phyloP scores from a whole-genome alignment of 202 grass and related monocot genomes.

The Eragrostis tef region DNA sequence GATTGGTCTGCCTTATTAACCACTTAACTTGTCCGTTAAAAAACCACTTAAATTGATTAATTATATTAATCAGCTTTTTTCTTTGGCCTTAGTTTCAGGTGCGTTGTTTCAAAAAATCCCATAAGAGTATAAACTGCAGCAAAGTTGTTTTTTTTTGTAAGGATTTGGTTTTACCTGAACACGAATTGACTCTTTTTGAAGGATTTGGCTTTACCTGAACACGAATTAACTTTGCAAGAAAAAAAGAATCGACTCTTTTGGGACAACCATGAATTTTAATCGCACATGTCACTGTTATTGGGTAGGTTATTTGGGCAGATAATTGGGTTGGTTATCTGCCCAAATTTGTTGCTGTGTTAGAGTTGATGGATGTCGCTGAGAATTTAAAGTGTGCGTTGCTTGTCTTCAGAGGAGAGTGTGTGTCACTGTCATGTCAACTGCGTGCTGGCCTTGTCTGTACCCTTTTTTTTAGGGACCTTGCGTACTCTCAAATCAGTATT shows the following conservation, averaged over 20 bases:
- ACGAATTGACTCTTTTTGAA: too few relatives aligned
- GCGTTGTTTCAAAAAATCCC: not conserved
- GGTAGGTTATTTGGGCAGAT: not conserved
- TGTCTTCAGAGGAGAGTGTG: too few relatives aligned
- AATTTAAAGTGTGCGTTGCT: not conserved
- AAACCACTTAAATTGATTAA: too few relatives aligned
- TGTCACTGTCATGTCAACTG: conserved; percentile 19
- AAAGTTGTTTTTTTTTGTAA: too few relatives aligned
- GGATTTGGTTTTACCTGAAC: too few relatives aligned
- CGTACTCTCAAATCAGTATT: not conserved
- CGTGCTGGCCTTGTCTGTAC: conserved; percentile 6
- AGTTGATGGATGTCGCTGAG: conserved; percentile 9
- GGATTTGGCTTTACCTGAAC: too few relatives aligned
- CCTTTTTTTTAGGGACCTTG: too few relatives aligned
- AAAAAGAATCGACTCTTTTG: not conserved
- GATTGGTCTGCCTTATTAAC: too few relatives aligned
- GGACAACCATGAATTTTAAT: not conserved
- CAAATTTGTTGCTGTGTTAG: not conserved
- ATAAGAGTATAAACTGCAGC: too few relatives aligned
- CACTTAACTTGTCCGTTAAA: too few relatives aligned
- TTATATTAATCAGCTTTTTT: not conserved
- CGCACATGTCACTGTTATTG: not conserved
- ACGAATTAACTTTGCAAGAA: too few relatives aligned
- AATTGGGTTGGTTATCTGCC: conserved; percentile 37
- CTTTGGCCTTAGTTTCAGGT: not conserved